Evolutionary conservation across 306 rosid genomes (phyloP).

Genomic region (Prosopis cineraria): DNA sequence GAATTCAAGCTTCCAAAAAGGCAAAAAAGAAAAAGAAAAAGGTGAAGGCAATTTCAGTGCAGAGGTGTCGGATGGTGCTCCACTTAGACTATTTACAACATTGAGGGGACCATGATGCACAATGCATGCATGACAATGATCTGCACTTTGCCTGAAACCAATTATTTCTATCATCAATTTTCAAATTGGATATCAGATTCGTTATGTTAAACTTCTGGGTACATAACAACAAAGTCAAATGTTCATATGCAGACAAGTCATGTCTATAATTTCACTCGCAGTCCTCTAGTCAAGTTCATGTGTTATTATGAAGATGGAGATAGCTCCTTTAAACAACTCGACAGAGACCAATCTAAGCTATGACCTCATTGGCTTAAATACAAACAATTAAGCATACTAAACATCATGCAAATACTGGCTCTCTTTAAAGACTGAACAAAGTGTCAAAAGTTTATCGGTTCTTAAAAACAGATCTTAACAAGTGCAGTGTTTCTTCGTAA

Average conservation of each 20-base stretch:
- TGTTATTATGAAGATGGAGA: neutral
- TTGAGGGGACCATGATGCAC: conserved; percentile 20
- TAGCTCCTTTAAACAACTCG: neutral
- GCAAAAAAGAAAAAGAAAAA: neutral
- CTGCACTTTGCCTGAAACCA: neutral
- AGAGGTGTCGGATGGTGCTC: conserved; percentile 34
- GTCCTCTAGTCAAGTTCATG: neutral
- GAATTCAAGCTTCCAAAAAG: conserved; percentile 15
- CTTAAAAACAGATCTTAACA: neutral
- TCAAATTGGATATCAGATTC: neutral
- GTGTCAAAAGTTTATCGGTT: neutral
- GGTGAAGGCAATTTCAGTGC: neutral
- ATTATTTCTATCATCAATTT: neutral
- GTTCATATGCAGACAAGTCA: neutral
- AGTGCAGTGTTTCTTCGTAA: too few relatives aligned
- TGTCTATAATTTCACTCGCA: neutral
- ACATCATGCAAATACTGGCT: neutral
- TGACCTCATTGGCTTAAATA: neutral
- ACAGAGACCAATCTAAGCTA: neutral
- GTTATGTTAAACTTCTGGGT: neutral
- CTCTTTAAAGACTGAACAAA: neutral
- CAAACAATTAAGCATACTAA: neutral
- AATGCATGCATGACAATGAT: conserved; percentile 32
- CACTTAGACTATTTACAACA: conserved; percentile 30
- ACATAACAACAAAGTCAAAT: neutral